Conservation (phyloP, 495 filamentous ascomycete genomes). For the Hyaloscypha variabilis region DNA sequence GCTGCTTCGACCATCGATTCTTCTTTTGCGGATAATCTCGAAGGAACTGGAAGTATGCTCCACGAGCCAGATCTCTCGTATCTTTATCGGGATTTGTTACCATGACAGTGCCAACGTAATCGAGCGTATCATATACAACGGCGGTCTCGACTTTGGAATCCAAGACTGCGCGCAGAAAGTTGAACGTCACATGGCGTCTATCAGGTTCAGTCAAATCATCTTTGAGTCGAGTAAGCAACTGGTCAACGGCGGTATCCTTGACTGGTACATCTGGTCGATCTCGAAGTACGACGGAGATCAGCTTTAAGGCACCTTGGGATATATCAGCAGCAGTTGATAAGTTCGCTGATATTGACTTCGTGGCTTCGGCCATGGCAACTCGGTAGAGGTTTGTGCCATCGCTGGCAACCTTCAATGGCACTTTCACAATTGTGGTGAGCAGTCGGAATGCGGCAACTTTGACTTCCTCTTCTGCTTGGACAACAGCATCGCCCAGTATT, state of each 20-base stretch:
- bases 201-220: conserved; percentile 93
- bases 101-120: conserved; percentile 89
- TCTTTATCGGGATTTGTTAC: conserved; percentile 89
- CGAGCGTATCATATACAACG: conserved; percentile 86
- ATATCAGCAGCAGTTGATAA: conserved; percentile 78
- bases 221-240: conserved; percentile 79
- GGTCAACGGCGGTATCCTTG: conserved; percentile 80
- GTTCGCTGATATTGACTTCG: conserved; percentile 64
- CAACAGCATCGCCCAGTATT: conserved; percentile 82
- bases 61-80: conserved; percentile 82
- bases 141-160: conserved; percentile 82
- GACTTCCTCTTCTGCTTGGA: conserved; percentile 85
- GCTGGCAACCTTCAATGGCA: conserved; percentile 72
- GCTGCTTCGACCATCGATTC: conserved; percentile 83
- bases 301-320: conserved; percentile 82
- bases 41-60: conserved; percentile 90
- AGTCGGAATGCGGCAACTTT: conserved; percentile 82
- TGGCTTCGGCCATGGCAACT: conserved; percentile 76
- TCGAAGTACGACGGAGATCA: conserved; percentile 82
- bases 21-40: conserved; percentile 93
- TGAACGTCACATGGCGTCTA: conserved; percentile 88
- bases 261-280: conserved; percentile 74
- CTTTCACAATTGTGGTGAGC: conserved; percentile 81
- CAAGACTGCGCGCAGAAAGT: conserved; percentile 85
- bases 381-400: conserved; percentile 75